Base-by-base conservation (phyloP, 805 yeast species). In the Metschnikowia drakensbergensis region DNA sequence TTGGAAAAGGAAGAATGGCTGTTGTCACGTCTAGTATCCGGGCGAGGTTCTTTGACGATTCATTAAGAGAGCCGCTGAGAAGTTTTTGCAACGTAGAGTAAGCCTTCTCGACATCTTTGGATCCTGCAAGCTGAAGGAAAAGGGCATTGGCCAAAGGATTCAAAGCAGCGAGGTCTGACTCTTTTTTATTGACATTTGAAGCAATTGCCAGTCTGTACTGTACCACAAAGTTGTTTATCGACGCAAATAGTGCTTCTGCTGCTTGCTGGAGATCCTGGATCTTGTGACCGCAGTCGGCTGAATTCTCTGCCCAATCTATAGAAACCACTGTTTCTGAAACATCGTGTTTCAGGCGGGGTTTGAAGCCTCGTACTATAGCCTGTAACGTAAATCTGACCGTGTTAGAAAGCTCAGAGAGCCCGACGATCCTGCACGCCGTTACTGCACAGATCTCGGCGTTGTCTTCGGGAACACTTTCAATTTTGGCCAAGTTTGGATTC, bases 71-170 rank as follows among this genome's bases (percentile, higher is more conserved):
- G 5, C 40, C 32, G 7, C 29, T 9, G 17, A 42, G 32, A 3
- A 75, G 52, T 27, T 67, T 67, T 45, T 69, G 74, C 42, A 75
- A 60, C 38, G 72, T 68, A 3, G 58, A 50, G 61, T 77, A 76
- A 0, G 82, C 77, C 35, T 66, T 67, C 17, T 68, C 65, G 50
- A 77, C 78, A 45, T 74, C 79, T 33, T 67, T 71, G 35, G 76
- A 71, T 1, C 74, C 75, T 3, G 73, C 72, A 45, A 84, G 67
- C 58, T 82, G 87, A 40, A 79, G 60, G 53, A 72, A 77, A n/a
- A 84, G 64, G 0, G 83, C 74, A 52, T 77, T 77, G 0, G 86
- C 80, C 45, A 84, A 62, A 0, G 90, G 90, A 8, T 84, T 75
- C 22, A 84, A 64, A 2, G 79, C 68, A 23, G 81, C 59, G 10